phyloP scores from a whole-genome alignment of 208 protist species.

The Naegleria lovaniensis region DNA sequence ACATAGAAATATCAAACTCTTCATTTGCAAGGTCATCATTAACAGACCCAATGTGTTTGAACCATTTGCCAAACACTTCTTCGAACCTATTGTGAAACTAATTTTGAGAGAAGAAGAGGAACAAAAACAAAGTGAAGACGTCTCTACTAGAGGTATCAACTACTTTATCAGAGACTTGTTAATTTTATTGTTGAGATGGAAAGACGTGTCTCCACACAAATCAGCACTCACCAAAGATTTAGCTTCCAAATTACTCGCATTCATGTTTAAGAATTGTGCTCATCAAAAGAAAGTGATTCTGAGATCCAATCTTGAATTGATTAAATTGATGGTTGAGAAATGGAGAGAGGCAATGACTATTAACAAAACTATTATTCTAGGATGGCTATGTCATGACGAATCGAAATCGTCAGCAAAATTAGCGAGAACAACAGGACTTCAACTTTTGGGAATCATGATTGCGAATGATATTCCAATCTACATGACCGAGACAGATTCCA shows the following conservation, averaged over 20 bases:
- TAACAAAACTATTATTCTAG: slow-evolving; percentile 22
- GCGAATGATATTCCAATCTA: slow-evolving; percentile 42
- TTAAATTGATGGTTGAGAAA: slow-evolving; percentile 52
- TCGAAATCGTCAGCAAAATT: not conserved
- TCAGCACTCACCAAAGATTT: not conserved
- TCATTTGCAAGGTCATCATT: slow-evolving; percentile 55
- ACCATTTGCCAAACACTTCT: slow-evolving; percentile 45
- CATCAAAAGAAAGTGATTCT: slow-evolving; percentile 42
- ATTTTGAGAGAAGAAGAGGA: slow-evolving; percentile 34
- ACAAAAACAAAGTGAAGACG: not conserved
- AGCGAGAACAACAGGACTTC: slow-evolving; percentile 45
- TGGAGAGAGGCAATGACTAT: slow-evolving; percentile 36
- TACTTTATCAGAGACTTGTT: slow-evolving; percentile 68
- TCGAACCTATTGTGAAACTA: slow-evolving; percentile 51
- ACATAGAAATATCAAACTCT: slow-evolving; percentile 51
- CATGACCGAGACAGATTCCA: slow-evolving; percentile 33
- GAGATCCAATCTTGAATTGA: slow-evolving; percentile 60
- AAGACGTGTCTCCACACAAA: not conserved
- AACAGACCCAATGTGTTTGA: slow-evolving; percentile 52
- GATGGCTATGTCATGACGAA: slow-evolving; percentile 3
- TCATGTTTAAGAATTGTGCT: slow-evolving; percentile 25
- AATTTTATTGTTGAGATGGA: slow-evolving; percentile 52
- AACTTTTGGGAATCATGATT: slow-evolving; percentile 57
- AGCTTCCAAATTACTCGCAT: not conserved
- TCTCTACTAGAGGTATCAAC: slow-evolving; percentile 48